Evolutionary conservation across 2,329 filamentous ascomycete genomes (phyloP).

Genomic region (Corniculantispora saksenae): DNA sequence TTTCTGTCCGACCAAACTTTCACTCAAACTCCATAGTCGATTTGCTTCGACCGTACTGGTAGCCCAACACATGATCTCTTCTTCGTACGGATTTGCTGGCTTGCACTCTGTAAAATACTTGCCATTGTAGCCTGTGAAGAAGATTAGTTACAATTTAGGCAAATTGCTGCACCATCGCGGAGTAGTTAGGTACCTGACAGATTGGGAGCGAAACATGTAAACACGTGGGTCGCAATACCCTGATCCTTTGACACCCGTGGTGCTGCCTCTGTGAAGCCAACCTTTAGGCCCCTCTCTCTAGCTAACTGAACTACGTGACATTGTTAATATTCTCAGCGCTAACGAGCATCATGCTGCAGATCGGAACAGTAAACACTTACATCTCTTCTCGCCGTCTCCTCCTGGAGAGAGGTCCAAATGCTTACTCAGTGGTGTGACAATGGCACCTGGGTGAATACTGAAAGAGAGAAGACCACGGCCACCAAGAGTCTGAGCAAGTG

Average conservation of each 20-base stretch:
- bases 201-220: conserved; percentile 30
- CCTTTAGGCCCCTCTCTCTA: not conserved
- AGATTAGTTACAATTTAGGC: not conserved
- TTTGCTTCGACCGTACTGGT: conserved; percentile 29
- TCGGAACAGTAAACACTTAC: not conserved
- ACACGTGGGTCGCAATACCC: conserved; percentile 28
- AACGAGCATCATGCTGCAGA: not conserved
- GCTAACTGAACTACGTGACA: conserved; percentile 22
- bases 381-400: not conserved
- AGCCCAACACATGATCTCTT: conserved; percentile 20
- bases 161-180: not conserved
- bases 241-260: conserved; percentile 16
- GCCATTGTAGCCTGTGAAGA: conserved; percentile 24
- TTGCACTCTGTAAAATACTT: conserved; percentile 28
- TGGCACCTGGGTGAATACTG: conserved; percentile 30
- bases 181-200: not conserved
- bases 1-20: conserved; percentile 38
- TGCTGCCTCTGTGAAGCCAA: not conserved
- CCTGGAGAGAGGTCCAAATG: not conserved
- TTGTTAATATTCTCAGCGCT: not conserved
- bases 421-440: conserved; percentile 6
- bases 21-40: conserved; percentile 40
- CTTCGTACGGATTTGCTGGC: conserved; percentile 22
- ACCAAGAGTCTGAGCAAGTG: conserved; percentile 25
- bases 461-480: conserved; percentile 24